A percentile compares a stretch with the other conserved stretches of the same genome.
Evolutionary conservation across 805 yeast species (phyloP).

Genomic region (Hanseniaspora meyeri): DNA sequence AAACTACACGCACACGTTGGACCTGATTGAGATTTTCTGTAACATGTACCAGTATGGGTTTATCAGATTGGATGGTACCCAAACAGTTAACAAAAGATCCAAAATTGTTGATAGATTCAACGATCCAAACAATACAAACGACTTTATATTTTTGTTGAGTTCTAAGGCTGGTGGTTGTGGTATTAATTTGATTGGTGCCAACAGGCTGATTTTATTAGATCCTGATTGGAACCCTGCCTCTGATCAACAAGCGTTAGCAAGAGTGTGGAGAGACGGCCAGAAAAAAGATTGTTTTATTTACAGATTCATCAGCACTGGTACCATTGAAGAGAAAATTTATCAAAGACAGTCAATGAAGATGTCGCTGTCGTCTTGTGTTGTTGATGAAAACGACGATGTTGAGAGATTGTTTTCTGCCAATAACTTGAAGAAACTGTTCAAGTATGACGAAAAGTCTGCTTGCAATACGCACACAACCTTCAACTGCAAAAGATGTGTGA

Average conservation of each 20-base stretch:
- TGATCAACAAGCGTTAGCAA: constrained; percentile 92
- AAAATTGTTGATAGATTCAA: constrained; percentile 83
- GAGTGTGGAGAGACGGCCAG: constrained; percentile 99
- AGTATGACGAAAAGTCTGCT: constrained; percentile 48
- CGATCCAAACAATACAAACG: constrained; percentile 68
- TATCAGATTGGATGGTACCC: constrained; percentile 79
- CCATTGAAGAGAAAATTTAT: constrained; percentile 90
- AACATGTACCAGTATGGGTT: constrained; percentile 60
- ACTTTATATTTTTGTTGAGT: constrained; percentile 77
- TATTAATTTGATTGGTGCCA: constrained; percentile 91
- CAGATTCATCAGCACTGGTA: constrained; percentile 85
- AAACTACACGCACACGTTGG: constrained; percentile 88
- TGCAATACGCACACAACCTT: constrained; percentile 92
- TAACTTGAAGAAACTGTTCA: constrained; percentile 61
- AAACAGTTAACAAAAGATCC: constrained; percentile 85
- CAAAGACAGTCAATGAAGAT: constrained; percentile 93
- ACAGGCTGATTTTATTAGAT: constrained; percentile 73
- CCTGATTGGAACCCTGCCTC: constrained; percentile 98
- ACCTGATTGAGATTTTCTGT: constrained; percentile 78
- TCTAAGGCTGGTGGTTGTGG: constrained; percentile 99
- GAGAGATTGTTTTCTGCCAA: constrained; percentile 84
- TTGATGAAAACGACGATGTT: constrained; percentile 90
- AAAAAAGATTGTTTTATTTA: constrained; percentile 93
- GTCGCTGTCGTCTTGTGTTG: constrained; percentile 88
- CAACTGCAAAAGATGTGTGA: constrained; percentile 69